Percentiles rank a stretch among this genome's conserved stretches.
Conservation (phyloP, 1,284 basidiomycete species). For the Melampsora americana region DNA sequence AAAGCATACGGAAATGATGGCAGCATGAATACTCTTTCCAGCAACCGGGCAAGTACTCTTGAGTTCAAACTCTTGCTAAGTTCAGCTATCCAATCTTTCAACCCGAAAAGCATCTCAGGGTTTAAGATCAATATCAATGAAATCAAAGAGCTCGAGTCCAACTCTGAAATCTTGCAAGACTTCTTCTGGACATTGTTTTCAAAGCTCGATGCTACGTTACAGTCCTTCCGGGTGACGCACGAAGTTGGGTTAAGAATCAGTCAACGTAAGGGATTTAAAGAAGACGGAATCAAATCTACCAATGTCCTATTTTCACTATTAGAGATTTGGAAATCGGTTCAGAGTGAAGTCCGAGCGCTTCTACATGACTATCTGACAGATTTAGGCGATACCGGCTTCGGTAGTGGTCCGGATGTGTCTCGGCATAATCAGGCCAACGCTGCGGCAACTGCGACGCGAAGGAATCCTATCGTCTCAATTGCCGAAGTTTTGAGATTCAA, state of each 20-base stretch:
- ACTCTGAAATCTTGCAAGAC: conserved; percentile 75
- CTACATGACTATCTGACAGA: conserved; percentile 87
- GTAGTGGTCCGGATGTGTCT: conserved; percentile 17
- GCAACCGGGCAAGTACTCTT: conserved; percentile 27
- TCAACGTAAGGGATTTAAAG: conserved; percentile 80
- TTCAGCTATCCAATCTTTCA: not conserved
- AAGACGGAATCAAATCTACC: conserved; percentile 71
- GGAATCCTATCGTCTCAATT: conserved; percentile 85
- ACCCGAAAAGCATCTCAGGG: conserved; percentile 65
- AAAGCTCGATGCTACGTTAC: conserved; percentile 91
- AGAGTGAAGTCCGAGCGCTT: conserved; percentile 82
- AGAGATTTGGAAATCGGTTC: conserved; percentile 88
- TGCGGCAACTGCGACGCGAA: conserved; percentile 67
- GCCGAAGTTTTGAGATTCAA: conserved; percentile 90
- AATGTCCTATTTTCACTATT: conserved; percentile 67
- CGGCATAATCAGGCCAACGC: conserved; percentile 60
- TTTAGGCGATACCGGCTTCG: conserved; percentile 42
- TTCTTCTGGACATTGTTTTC: conserved; percentile 98
- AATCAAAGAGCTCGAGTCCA: conserved; percentile 50
- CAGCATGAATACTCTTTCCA: conserved; percentile 42
- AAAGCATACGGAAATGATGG: conserved; percentile 33
- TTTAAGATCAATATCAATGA: conserved; percentile 62
- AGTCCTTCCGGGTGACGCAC: conserved; percentile 84
- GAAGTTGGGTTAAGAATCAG: conserved; percentile 68
- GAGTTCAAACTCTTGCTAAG: conserved; percentile 11